Evolutionary conservation across 2,329 filamentous ascomycete genomes (phyloP).

Genomic region (Microsporum canis): DNA sequence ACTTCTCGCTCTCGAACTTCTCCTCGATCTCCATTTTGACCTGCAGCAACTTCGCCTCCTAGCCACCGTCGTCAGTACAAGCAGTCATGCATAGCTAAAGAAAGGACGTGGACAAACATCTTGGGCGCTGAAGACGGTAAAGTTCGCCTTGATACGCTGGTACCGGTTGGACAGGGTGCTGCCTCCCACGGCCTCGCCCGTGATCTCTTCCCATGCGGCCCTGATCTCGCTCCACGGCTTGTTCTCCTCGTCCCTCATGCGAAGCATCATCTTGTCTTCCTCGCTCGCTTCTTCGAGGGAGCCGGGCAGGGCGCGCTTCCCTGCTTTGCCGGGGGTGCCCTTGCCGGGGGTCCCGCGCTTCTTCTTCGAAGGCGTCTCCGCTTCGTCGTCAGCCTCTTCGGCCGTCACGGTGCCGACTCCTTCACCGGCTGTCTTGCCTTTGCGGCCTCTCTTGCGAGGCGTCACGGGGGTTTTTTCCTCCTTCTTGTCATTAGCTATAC

Average conservation of each 20-base stretch:
- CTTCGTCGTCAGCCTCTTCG: background rate
- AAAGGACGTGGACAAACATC: constrained; percentile 22
- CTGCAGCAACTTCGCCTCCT: constrained; percentile 24
- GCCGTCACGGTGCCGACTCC: background rate
- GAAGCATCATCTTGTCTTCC: constrained; percentile 21
- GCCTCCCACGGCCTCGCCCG: constrained; percentile 23
- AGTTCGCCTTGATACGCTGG: constrained; percentile 29
- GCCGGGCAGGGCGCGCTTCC: constrained; percentile 19
- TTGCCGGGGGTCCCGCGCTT: constrained; percentile 2
- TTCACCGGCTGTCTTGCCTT: constrained; percentile 4
- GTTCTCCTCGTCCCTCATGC: constrained; percentile 20
- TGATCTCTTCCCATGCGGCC: constrained; percentile 17
- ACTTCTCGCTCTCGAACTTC: constrained; percentile 31
- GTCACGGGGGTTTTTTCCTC: constrained; percentile 11
- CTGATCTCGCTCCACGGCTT: constrained; percentile 21
- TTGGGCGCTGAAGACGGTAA: constrained; percentile 26
- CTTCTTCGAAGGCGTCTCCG: background rate
- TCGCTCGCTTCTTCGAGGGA: constrained; percentile 15
- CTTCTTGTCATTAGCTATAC: background rate
- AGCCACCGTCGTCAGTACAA: background rate
- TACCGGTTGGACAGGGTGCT: constrained; percentile 32
- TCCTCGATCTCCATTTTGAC: constrained; percentile 32
- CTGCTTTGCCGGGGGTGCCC: constrained; percentile 2
- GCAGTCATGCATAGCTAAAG: background rate
- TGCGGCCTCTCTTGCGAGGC: constrained; percentile 1